phyloP scores from a whole-genome alignment of 129 eudicot genomes.

The Helianthus annuus region DNA sequence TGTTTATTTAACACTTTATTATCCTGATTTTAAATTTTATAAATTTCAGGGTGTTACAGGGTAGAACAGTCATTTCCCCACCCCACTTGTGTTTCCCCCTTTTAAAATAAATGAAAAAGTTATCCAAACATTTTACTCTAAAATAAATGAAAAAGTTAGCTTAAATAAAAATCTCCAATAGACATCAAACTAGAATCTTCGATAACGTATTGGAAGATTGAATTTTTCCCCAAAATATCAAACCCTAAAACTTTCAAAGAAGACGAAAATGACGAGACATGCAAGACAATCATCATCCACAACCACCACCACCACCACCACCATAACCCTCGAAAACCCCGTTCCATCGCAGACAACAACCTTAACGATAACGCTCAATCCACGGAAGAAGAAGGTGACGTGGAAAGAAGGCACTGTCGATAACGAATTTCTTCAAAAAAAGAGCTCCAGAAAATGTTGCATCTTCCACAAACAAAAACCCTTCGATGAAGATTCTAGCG shows the following conservation, averaged over 20 bases:
- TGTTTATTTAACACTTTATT: no score
- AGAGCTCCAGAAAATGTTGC: conserved; percentile 95
- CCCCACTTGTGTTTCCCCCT: no score
- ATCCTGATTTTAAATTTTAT: no score
- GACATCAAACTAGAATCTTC: no score
- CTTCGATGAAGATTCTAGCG: conserved; percentile 82
- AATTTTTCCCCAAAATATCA: conserved; percentile 24
- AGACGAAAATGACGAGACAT: conserved; percentile 46
- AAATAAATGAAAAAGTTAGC: no score
- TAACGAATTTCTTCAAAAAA: conserved; percentile 72
- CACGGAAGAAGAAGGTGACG: conserved; percentile 85
- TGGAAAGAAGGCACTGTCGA: conserved; percentile 95
- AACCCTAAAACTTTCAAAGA: conserved; percentile 25
- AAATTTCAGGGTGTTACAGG: no score
- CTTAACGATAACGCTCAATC: conserved; percentile 68
- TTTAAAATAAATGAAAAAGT: no score
- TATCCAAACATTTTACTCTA: no score
- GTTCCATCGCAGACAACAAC: conserved; percentile 49
- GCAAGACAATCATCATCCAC: conserved; percentile 38
- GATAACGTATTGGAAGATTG: neutral
- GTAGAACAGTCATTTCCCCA: no score
- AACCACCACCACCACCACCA: conserved; percentile 22
- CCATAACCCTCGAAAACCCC: conserved; percentile 54
- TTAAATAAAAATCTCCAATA: no score
- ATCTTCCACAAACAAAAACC: conserved; percentile 83